Evolutionary conservation across 1,284 basidiomycete genomes (phyloP).

Genomic region (Ceratobasidium sp.): DNA sequence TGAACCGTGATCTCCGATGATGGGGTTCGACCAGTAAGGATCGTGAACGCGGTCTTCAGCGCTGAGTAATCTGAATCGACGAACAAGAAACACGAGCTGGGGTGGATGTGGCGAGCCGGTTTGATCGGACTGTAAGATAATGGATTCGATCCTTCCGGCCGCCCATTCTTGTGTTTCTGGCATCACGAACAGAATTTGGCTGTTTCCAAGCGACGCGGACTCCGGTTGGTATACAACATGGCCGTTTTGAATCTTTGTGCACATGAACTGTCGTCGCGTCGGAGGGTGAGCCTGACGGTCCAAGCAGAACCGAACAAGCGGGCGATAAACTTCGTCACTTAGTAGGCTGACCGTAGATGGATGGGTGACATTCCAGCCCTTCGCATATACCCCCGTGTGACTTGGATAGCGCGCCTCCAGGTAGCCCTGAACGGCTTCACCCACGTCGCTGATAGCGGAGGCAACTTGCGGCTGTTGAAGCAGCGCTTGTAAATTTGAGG

Average conservation of each 20-base stretch:
- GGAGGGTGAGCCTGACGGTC: no score
- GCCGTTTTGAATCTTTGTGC: background rate
- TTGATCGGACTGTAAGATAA: background rate
- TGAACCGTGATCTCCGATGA: background rate
- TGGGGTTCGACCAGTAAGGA: background rate
- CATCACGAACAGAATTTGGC: background rate
- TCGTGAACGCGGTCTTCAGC: background rate
- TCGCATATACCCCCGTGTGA: background rate
- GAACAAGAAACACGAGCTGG: background rate
- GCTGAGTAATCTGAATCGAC: background rate
- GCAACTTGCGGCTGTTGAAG: background rate
- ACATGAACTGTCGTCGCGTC: background rate
- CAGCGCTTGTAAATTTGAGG: background rate
- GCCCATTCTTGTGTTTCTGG: background rate
- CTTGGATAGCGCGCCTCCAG: background rate
- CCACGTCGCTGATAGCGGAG: background rate
- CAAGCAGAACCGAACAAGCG: background rate
- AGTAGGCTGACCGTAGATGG: background rate
- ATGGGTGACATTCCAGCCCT: background rate
- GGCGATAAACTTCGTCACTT: background rate
- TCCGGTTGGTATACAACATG: background rate
- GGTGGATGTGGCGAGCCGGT: no score
- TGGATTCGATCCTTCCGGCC: background rate
- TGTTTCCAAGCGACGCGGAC: background rate
- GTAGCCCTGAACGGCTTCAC: background rate